Evolutionary conservation across 768 basidiomycete species (phyloP).

Genomic region (Heimioporus sp.): DNA sequence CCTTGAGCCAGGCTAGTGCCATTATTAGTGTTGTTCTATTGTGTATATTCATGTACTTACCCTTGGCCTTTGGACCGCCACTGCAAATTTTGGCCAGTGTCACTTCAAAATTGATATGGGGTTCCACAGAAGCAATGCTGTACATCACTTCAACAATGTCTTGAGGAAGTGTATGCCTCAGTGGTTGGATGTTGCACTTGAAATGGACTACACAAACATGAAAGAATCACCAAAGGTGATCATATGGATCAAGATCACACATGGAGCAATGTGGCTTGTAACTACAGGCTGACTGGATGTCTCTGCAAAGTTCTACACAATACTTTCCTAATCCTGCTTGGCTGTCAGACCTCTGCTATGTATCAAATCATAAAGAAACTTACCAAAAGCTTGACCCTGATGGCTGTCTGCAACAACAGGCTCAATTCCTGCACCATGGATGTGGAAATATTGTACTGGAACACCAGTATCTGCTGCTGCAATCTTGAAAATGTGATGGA

Average conservation of each 20-base stretch:
- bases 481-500: constrained; percentile 18
- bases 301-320: constrained; percentile 1
- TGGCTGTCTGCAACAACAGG: constrained; percentile 8
- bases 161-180: not conserved
- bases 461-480: not conserved
- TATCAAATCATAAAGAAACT: no score
- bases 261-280: not conserved
- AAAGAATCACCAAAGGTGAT: not conserved
- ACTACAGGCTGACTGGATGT: not conserved
- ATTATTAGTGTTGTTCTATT: no score
- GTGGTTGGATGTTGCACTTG: not conserved
- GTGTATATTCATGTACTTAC: not conserved
- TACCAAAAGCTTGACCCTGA: constrained; percentile 1
- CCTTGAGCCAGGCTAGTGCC: not conserved
- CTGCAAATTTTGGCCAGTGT: not conserved
- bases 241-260: not conserved
- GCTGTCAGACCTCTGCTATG: no score
- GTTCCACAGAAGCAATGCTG: constrained; percentile 1
- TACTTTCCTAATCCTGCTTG: constrained; percentile 3
- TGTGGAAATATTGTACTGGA: not conserved
- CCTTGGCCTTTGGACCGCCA: not conserved
- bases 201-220: not conserved
- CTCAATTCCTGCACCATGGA: not conserved
- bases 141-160: not conserved
- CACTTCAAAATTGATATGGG: not conserved